Percentiles rank a stretch among this genome's conserved stretches.
These are phyloP conservation scores for Aphanocladium album DNA, from an alignment of 2,329 filamentous ascomycete genomes.

Conservation along the genomic window DNA sequence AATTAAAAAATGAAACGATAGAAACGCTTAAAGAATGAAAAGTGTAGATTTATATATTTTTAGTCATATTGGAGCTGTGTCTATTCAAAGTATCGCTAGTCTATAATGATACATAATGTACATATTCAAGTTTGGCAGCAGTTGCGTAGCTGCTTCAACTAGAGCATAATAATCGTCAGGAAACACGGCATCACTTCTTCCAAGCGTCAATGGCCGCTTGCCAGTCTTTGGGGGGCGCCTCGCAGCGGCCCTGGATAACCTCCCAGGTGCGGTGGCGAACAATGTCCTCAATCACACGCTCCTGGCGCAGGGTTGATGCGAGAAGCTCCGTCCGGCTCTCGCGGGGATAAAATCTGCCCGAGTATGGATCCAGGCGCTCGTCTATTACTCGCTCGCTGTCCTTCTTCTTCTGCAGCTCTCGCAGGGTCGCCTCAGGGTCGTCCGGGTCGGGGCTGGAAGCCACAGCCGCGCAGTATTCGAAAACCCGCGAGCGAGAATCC, in stretches of 20 bases:
- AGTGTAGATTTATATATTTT: too few species aligned
- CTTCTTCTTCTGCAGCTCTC: constrained; percentile 64
- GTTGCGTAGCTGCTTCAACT: neutral
- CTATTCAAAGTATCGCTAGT: neutral
- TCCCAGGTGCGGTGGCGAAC: constrained; percentile 79
- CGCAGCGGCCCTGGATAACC: constrained; percentile 71
- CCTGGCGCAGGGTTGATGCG: constrained; percentile 67
- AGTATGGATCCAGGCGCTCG: constrained; percentile 90
- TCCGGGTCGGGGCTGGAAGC: constrained; percentile 83
- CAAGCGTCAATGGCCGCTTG: constrained; percentile 62
- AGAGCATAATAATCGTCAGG: neutral
- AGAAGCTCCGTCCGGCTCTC: constrained; percentile 79
- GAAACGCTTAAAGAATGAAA: too few species aligned
- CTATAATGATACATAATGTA: neutral
- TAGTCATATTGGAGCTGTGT: too few species aligned
- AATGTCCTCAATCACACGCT: constrained; percentile 72
- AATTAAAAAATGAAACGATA: neutral
- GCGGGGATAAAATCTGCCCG: constrained; percentile 69
- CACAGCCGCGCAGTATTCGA: constrained; percentile 85
- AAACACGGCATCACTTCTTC: constrained; percentile 33
- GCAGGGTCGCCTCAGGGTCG: constrained; percentile 69
- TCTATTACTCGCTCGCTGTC: constrained; percentile 72
- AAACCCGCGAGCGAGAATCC: constrained; percentile 74
- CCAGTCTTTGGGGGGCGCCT: constrained; percentile 52
- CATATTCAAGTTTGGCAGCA: neutral